Evolutionary conservation across 306 rosid species (phyloP), one percentile per base, ranked within the genome.

Genomic region (Fagus crenata): DNA sequence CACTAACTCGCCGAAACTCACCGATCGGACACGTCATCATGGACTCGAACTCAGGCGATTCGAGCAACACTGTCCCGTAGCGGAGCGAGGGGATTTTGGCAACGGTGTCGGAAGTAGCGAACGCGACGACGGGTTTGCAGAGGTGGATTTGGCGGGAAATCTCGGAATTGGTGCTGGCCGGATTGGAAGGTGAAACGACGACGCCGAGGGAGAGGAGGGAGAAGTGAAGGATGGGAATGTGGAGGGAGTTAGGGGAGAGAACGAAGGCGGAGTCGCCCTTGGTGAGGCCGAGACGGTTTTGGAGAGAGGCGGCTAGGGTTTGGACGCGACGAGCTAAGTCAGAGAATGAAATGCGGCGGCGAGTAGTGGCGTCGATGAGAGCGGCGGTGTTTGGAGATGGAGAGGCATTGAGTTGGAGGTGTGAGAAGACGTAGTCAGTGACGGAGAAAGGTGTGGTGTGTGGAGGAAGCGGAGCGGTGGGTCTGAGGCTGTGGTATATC

Each of bases 151-250:
- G 87, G 76, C 61, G 73, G 60, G 78, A 71, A 56, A 83, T 72
- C 32, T 83, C 87, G 9, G 75, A 14, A 0, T 42, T 2, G 3
- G 87, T 17, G 81, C 61, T 9, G 35, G 79, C 64, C 32, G 81
- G 84, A 73, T 83, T 83, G 53, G 87, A 70, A 36, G 87, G 84
- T 1, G 87, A 75, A 54, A 83, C 61, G 36, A 41, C 59, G 60
- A 56, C 84, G 54, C 87, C 87, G 72, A 83, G 60, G 53, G 76
- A 76, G 63, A 83, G 6, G 49, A 83, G 74, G 4, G 86, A 67
- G 79, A 67, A 74, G 81, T 37, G 73, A 76, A 83, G 84, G 75
- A 83, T 36, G 5, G 87, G 84, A 33, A 83, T 2, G 53, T 75
- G 60, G 68, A 75, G 49, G 1, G 84, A 75, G 64, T 75, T 84